Percentiles rank a stretch among this genome's conserved stretches.
Conservation (phyloP, 108 stramenopile genomes). For the Fragilariopsis cylindrus region DNA sequence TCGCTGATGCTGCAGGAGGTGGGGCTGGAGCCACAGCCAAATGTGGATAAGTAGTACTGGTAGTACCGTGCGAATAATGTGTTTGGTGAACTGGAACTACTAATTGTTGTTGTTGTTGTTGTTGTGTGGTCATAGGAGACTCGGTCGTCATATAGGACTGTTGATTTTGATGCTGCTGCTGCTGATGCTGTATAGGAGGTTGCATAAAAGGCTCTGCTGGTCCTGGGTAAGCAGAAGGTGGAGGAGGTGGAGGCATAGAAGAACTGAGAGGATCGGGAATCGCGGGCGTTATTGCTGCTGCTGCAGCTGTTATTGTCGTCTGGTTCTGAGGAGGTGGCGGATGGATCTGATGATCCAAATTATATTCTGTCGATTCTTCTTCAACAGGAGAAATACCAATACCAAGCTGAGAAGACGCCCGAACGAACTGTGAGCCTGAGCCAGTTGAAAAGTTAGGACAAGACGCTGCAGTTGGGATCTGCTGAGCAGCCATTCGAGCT, state of each 20-base stretch:
- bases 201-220: background rate
- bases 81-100: background rate
- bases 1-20: slow-evolving; percentile 12
- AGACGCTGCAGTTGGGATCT: slow-evolving; percentile 40
- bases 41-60: slow-evolving; percentile 11
- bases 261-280: slow-evolving; percentile 32
- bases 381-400: background rate
- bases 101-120: background rate
- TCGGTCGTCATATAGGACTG: background rate
- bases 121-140: background rate
- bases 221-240: background rate
- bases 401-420: background rate
- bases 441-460: slow-evolving; percentile 54
- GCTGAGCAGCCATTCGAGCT: slow-evolving; percentile 33
- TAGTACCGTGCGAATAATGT: background rate
- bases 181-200: background rate
- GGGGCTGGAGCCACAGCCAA: slow-evolving; percentile 16
- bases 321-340: slow-evolving; percentile 19
- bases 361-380: slow-evolving; percentile 15
- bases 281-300: background rate
- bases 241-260: slow-evolving; percentile 32
- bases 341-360: slow-evolving; percentile 30
- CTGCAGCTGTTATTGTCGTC: background rate
- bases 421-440: background rate
- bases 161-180: background rate